phyloP scores from a whole-genome alignment of 2,329 filamentous ascomycete species.

The Monilinia aucupariae region DNA sequence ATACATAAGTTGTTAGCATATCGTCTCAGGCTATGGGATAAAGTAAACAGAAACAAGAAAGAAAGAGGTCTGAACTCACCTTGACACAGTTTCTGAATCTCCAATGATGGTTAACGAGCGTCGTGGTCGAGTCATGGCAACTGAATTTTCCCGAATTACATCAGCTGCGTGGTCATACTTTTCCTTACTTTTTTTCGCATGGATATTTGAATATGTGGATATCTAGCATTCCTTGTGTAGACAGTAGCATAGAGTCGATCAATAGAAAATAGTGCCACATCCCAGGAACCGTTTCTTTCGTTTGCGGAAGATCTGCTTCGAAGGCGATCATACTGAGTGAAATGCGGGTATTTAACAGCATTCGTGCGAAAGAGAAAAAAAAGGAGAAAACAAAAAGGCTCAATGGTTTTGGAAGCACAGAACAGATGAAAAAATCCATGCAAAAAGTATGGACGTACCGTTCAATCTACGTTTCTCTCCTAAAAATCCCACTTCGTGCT shows the following conservation, averaged over 20 bases:
- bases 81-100: conserved; percentile 81
- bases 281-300: conserved; percentile 1
- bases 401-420: not conserved
- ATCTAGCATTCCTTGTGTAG: not conserved
- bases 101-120: conserved; percentile 86
- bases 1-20: conserved; percentile 28
- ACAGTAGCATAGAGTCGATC: conserved; percentile 5
- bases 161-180: conserved; percentile 21
- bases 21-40: conserved; percentile 19
- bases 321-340: not conserved
- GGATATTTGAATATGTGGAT: not conserved
- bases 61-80: conserved; percentile 48
- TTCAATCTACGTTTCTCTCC: conserved; percentile 89
- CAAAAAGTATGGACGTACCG: conserved; percentile 51
- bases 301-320: conserved; percentile 2
- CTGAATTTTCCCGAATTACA: conserved; percentile 42
- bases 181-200: conserved; percentile 11
- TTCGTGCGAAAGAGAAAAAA: no score
- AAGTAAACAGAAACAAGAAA: conserved; percentile 13
- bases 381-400: not conserved
- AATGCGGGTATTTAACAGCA: not conserved
- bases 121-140: conserved; percentile 94
- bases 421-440: conserved; percentile 8
- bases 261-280: conserved; percentile 2
- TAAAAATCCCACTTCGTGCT: conserved; percentile 86